Evolutionary conservation across 495 filamentous ascomycete genomes (phyloP).

Genomic region (Aspergillus taichungensis): DNA sequence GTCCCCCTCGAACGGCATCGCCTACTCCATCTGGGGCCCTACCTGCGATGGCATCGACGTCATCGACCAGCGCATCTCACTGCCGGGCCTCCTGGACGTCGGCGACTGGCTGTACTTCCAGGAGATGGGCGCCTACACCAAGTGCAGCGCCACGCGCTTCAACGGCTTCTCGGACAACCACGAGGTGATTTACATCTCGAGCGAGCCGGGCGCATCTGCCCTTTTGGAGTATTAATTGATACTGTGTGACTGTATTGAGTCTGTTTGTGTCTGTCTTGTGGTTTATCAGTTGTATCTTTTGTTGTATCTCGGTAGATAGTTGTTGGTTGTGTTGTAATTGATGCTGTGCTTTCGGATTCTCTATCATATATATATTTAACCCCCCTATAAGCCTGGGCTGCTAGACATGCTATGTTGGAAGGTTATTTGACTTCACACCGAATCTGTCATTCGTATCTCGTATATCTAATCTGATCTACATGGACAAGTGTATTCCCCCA

Average conservation of each 20-base stretch:
- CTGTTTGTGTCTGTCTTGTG: constrained; percentile 2
- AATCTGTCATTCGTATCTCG: no score
- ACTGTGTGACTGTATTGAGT: constrained; percentile 3
- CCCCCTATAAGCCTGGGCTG: no score
- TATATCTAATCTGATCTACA: no score
- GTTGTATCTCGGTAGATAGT: constrained; percentile 5
- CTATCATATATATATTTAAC: no score
- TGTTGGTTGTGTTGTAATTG: background rate
- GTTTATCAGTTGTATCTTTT: constrained; percentile 5
- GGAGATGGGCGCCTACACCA: constrained; percentile 97
- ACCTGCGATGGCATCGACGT: constrained; percentile 97
- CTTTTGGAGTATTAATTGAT: constrained; percentile 48
- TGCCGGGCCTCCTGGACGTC: constrained; percentile 67
- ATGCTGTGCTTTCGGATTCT: background rate
- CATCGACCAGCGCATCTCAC: constrained; percentile 66
- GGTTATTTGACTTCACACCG: no score
- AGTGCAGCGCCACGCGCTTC: constrained; percentile 93
- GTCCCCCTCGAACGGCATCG: constrained; percentile 30
- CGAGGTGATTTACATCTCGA: constrained; percentile 87
- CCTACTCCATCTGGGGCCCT: constrained; percentile 96
- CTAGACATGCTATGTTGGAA: no score
- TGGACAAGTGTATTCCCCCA: no score
- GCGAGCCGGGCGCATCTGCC: constrained; percentile 77
- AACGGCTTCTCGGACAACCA: constrained; percentile 95
- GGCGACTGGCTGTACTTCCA: constrained; percentile 98